phyloP scores from a whole-genome alignment of 805 yeast species.

The Cyberlindnera japonica region DNA sequence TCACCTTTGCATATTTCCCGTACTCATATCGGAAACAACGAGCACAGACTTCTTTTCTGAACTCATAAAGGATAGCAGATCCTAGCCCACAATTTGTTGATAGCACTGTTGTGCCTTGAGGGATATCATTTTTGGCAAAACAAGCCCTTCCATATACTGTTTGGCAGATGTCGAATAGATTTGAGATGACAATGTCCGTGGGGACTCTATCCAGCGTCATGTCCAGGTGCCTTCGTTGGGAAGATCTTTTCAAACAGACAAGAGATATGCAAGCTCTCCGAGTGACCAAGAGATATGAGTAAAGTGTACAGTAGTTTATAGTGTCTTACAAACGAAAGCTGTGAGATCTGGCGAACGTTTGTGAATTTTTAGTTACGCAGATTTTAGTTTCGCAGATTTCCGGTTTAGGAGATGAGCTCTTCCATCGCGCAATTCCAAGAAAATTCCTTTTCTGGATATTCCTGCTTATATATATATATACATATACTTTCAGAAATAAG shows the following conservation, averaged over 20 bases:
- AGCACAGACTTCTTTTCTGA: conserved; percentile 60
- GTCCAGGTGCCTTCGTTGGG: not conserved
- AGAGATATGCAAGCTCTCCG: not conserved
- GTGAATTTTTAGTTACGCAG: not conserved
- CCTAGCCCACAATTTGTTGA: conserved; percentile 42
- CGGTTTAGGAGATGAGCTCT: no score
- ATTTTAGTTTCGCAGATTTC: no score
- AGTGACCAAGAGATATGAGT: no score
- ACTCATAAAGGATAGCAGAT: conserved; percentile 45
- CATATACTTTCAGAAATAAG: not conserved
- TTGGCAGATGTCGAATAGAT: conserved; percentile 32
- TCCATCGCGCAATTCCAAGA: not conserved
- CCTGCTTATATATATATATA: not conserved
- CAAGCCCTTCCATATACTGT: conserved; percentile 62
- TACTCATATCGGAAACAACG: conserved; percentile 46
- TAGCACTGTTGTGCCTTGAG: conserved; percentile 39
- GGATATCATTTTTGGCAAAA: conserved; percentile 42
- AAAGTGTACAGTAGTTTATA: no score
- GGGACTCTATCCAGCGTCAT: conserved; percentile 14
- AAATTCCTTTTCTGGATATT: not conserved
- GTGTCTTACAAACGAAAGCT: no score
- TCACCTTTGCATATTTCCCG: conserved; percentile 45
- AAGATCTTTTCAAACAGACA: not conserved
- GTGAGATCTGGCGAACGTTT: not conserved
- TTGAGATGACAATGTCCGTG: conserved; percentile 27